These are phyloP conservation scores for Lachnellula occidentalis DNA, from an alignment of 2,329 filamentous ascomycete genomes.

Conservation along the genomic window DNA sequence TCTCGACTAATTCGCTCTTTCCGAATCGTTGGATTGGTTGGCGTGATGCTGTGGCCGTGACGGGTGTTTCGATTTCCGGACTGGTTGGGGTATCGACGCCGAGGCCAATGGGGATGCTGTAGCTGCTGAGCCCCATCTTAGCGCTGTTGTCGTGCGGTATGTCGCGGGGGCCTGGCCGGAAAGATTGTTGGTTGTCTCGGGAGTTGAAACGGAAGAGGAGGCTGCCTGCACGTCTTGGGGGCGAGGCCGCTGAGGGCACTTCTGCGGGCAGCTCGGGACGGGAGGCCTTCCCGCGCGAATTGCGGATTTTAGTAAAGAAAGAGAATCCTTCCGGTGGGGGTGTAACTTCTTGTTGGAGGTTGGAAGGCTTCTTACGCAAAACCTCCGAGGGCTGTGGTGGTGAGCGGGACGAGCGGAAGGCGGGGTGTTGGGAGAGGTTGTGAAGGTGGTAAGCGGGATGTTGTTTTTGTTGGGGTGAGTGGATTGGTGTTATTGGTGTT, in stretches of 20 bases:
- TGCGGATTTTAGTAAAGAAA: neutral
- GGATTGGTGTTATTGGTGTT: conserved; percentile 12
- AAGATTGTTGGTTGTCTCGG: neutral
- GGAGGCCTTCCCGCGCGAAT: neutral
- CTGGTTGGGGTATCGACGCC: conserved; percentile 12
- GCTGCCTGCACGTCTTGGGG: neutral
- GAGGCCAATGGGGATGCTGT: conserved; percentile 21
- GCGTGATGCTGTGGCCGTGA: neutral
- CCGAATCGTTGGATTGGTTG: neutral
- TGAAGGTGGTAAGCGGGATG: conserved; percentile 20
- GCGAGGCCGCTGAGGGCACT: neutral
- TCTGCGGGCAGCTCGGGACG: neutral
- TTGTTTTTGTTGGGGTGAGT: conserved; percentile 8
- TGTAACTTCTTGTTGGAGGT: conserved; percentile 3
- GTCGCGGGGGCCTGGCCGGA: neutral
- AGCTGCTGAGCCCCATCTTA: conserved; percentile 10
- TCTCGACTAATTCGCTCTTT: too few relatives aligned
- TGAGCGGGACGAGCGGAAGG: conserved; percentile 10
- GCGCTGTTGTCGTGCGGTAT: neutral
- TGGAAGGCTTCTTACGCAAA: neutral
- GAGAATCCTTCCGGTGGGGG: neutral
- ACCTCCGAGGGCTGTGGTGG: neutral
- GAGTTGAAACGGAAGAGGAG: conserved; percentile 1
- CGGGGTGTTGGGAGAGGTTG: conserved; percentile 16
- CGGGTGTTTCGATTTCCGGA: neutral